A percentile compares a stretch with the other conserved stretches of the same genome.
Conservation (phyloP, 306 rosid species). For the Pyrus communis region DNA sequence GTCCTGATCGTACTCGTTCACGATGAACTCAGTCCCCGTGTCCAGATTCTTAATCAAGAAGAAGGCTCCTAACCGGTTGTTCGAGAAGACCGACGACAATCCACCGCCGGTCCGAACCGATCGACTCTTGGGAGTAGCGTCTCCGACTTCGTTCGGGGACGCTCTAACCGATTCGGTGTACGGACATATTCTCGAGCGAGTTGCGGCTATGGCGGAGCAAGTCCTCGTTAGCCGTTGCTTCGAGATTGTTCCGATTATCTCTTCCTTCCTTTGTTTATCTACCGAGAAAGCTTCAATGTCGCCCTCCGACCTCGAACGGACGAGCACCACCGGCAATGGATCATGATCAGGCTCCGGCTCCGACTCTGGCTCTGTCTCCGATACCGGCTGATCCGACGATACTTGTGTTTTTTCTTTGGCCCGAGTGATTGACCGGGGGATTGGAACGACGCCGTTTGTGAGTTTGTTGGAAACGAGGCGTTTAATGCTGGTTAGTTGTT, state of each 20-base stretch:
- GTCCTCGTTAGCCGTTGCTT: constrained; percentile 64
- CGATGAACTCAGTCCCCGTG: constrained; percentile 77
- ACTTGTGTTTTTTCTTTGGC: neutral
- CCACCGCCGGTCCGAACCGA: neutral
- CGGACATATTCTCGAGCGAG: neutral
- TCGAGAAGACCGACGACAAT: constrained; percentile 7
- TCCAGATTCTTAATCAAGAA: constrained; percentile 72
- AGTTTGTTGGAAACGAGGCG: constrained; percentile 10
- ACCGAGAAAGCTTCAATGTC: constrained; percentile 40
- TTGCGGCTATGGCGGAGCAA: constrained; percentile 13
- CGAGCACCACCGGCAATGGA: constrained; percentile 26
- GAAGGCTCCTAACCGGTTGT: constrained; percentile 38
- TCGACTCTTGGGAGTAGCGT: neutral
- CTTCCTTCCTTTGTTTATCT: constrained; percentile 37
- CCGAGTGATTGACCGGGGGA: neutral
- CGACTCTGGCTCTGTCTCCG: neutral
- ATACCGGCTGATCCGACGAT: no score
- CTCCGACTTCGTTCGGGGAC: neutral
- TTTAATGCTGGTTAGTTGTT: neutral
- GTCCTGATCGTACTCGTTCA: constrained; percentile 52
- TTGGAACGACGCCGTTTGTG: neutral
- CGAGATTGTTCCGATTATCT: constrained; percentile 39
- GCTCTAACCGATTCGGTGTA: constrained; percentile 3
- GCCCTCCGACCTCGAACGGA: constrained; percentile 61
- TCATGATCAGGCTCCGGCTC: neutral